Evolutionary conservation across 371 early-diverging fungal genomes (phyloP).

Genomic region (Rhizopus sp.): DNA sequence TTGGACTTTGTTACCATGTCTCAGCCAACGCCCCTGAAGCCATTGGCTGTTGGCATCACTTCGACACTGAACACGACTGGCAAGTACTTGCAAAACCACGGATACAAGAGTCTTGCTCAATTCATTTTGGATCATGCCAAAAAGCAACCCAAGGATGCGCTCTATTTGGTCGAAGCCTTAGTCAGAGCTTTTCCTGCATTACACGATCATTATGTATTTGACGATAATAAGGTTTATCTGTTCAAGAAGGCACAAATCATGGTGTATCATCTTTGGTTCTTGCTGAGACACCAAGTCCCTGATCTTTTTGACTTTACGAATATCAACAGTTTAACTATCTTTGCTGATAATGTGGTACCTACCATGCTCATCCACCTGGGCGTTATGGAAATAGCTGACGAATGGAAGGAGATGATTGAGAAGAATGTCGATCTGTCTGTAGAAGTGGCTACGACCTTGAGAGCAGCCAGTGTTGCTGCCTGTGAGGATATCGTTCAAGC

Average conservation of each 20-base stretch:
- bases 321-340: constrained; percentile 63
- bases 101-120: constrained; percentile 65
- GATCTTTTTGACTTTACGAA: constrained; percentile 67
- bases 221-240: constrained; percentile 46
- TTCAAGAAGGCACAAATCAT: constrained; percentile 72
- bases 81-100: constrained; percentile 49
- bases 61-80: constrained; percentile 74
- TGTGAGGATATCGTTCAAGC: constrained; percentile 61
- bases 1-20: constrained; percentile 68
- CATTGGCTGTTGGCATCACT: constrained; percentile 66
- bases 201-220: constrained; percentile 55
- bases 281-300: constrained; percentile 46
- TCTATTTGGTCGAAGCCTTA: constrained; percentile 56
- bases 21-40: constrained; percentile 64
- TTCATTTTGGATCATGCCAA: constrained; percentile 68
- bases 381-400: constrained; percentile 53
- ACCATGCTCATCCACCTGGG: constrained; percentile 64
- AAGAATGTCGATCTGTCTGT: constrained; percentile 52
- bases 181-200: constrained; percentile 69
- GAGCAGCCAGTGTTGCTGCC: constrained; percentile 73
- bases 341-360: constrained; percentile 78
- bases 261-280: constrained; percentile 53
- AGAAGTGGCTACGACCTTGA: constrained; percentile 54
- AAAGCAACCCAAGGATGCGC: constrained; percentile 43
- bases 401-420: constrained; percentile 53